Conservation (phyloP, 768 basidiomycete genomes). For the Termitomyces eurrhizus region DNA sequence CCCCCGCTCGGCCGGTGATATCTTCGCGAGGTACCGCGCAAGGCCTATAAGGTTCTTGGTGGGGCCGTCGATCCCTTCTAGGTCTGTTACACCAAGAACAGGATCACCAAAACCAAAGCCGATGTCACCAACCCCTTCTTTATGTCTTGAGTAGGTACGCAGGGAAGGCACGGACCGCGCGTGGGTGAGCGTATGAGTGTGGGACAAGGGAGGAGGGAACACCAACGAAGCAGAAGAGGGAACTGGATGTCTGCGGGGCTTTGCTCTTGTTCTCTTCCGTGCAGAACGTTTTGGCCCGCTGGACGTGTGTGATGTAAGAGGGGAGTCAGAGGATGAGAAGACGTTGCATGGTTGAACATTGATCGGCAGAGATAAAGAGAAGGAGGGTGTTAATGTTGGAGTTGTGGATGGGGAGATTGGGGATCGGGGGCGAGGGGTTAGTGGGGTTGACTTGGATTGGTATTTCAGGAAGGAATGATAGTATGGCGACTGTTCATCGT, state of each 20-base stretch:
- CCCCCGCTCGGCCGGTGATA: constrained; percentile 10
- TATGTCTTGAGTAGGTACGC: not conserved
- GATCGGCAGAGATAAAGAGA: constrained; percentile 27
- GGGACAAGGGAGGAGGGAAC: not conserved
- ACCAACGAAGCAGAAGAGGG: not conserved
- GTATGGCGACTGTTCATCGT: constrained; percentile 4
- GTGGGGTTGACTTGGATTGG: constrained; percentile 16
- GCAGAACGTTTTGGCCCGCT: not conserved
- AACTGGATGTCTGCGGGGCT: not conserved
- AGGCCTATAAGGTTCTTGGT: constrained; percentile 10
- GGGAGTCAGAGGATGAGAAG: constrained; percentile 9
- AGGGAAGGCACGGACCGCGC: constrained; percentile 5
- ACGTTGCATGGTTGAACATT: not conserved
- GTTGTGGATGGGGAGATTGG: not conserved
- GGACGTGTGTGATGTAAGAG: not conserved
- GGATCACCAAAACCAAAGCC: not conserved
- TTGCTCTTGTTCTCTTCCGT: not conserved
- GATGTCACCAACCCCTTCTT: not conserved
- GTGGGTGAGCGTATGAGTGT: not conserved
- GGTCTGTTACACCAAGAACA: not conserved
- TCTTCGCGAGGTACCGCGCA: constrained; percentile 1
- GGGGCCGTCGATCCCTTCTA: not conserved
- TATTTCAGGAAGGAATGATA: constrained; percentile 6
- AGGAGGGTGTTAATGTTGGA: not conserved
- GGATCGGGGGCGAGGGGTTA: constrained; percentile 10